phyloP scores from a whole-genome alignment of 2,329 filamentous ascomycete species.

The Aspergillus costaricaensis region DNA sequence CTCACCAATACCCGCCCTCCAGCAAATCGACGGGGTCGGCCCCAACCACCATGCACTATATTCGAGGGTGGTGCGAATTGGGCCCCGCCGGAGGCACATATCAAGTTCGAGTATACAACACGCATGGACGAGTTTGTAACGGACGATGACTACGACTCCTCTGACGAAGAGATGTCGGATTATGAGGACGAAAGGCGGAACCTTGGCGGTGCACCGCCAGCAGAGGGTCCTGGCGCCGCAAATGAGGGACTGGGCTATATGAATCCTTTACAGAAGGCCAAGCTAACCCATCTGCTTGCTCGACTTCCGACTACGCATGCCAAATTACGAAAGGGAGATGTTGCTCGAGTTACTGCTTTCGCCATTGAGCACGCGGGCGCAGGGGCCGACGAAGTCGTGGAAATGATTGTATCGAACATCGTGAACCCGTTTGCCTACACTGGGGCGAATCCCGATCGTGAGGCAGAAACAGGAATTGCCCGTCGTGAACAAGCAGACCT shows the following conservation, averaged over 20 bases:
- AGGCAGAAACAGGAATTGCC: constrained; percentile 31
- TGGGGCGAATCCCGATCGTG: constrained; percentile 63
- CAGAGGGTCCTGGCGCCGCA: constrained; percentile 40
- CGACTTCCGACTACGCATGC: constrained; percentile 75
- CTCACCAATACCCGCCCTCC: constrained; percentile 63
- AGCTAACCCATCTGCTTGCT: constrained; percentile 79
- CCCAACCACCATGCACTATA: constrained; percentile 58
- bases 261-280: constrained; percentile 80
- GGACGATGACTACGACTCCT: constrained; percentile 82
- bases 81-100: constrained; percentile 69
- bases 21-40: constrained; percentile 40
- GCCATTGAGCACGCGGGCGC: constrained; percentile 83
- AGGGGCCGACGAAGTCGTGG: constrained; percentile 88
- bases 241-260: constrained; percentile 65
- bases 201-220: constrained; percentile 43
- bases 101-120: constrained; percentile 81
- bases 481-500: constrained; percentile 36
- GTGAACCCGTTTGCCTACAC: constrained; percentile 73
- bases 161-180: constrained; percentile 73
- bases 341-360: constrained; percentile 83
- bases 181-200: constrained; percentile 48
- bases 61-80: constrained; percentile 79
- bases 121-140: constrained; percentile 76
- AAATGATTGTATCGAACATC: constrained; percentile 81
- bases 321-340: constrained; percentile 77